phyloP scores from a whole-genome alignment of 331 rosid genomes.

The Spiraea crenata region DNA sequence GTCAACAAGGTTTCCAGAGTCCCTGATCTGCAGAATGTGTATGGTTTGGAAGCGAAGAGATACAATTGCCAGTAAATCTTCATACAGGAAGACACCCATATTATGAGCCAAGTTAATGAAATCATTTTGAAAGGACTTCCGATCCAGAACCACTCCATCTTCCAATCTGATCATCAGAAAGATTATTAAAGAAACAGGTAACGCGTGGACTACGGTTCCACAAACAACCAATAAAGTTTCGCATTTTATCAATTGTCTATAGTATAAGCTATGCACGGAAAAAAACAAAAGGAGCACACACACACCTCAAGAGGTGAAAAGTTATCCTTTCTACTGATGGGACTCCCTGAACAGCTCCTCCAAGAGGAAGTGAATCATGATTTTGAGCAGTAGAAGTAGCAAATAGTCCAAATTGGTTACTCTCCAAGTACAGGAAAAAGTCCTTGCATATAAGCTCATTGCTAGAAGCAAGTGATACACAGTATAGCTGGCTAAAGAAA shows the following conservation, averaged over 20 bases:
- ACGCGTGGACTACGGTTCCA: neutral
- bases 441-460: conserved; percentile 91
- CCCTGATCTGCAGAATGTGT: conserved; percentile 89
- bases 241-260: neutral
- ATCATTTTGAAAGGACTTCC: conserved; percentile 75
- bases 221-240: neutral
- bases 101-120: conserved; percentile 81
- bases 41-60: conserved; percentile 89
- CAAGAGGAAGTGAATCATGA: conserved; percentile 65
- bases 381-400: conserved; percentile 84
- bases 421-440: conserved; percentile 88
- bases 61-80: conserved; percentile 90
- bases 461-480: conserved; percentile 71
- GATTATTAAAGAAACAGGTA: conserved; percentile 1
- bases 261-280: conserved; percentile 8
- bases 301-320: conserved; percentile 78
- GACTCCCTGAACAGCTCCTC: conserved; percentile 87
- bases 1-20: conserved; percentile 81
- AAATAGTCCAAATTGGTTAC: conserved; percentile 72
- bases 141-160: conserved; percentile 82
- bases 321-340: conserved; percentile 90
- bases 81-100: conserved; percentile 92
- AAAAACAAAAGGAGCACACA: neutral
- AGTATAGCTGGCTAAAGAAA: conserved; percentile 74
- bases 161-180: conserved; percentile 58